These are phyloP conservation scores for Podila minutissima DNA, from an alignment of 192 early-diverging fungal genomes.

Conservation along the genomic window DNA sequence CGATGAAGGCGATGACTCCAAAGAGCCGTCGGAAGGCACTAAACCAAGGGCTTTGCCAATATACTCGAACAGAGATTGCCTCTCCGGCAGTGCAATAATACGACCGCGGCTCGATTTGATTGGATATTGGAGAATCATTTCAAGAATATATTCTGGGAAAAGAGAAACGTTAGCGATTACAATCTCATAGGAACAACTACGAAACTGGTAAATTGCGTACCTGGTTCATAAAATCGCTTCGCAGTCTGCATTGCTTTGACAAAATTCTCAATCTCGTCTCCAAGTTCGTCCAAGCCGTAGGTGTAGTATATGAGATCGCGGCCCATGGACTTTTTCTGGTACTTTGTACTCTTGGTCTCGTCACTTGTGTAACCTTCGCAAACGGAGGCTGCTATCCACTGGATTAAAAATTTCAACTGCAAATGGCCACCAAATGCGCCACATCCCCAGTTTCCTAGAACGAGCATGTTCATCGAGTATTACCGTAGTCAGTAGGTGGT, in stretches of 20 bases:
- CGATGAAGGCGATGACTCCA: not conserved
- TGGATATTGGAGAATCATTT: conserved; percentile 24
- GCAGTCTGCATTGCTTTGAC: conserved; percentile 11
- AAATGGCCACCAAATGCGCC: conserved; percentile 48
- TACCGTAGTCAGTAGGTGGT: not conserved
- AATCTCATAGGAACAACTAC: not conserved
- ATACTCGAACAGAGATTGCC: conserved; percentile 24
- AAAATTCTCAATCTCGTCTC: conserved; percentile 17
- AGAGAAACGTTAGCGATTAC: not conserved
- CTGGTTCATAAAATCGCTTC: conserved; percentile 8
- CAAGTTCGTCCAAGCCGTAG: conserved; percentile 33
- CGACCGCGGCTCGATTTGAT: conserved; percentile 7
- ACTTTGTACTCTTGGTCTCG: not conserved
- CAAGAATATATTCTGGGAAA: conserved; percentile 9
- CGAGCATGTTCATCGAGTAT: not conserved
- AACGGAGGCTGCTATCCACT: conserved; percentile 36
- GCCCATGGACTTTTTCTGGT: conserved; percentile 1
- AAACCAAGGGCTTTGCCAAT: conserved; percentile 20
- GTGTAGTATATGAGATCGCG: conserved; percentile 35
- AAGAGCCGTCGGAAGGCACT: not conserved
- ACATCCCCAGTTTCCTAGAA: conserved; percentile 47
- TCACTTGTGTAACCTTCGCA: conserved; percentile 19
- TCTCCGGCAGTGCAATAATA: conserved; percentile 13
- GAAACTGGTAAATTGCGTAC: not conserved
- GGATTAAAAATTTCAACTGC: conserved; percentile 45